Conservation (phyloP, 805 yeast species). For the Ascoidea tarda region DNA sequence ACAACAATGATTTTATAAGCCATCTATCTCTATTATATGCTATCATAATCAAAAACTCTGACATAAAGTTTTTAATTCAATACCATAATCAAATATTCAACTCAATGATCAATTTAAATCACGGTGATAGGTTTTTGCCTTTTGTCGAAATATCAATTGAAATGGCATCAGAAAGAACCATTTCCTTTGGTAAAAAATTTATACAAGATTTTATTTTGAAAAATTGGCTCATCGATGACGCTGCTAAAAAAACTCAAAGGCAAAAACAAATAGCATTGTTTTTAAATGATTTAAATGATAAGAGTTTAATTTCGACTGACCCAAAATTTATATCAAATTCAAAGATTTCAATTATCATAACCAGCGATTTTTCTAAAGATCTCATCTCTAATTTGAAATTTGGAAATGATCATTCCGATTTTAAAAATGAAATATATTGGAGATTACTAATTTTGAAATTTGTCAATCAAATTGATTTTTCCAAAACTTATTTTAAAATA, state of each 20-base stretch:
- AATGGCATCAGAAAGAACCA: conserved; percentile 27
- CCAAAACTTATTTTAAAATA: conserved; percentile 12
- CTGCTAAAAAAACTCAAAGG: conserved; percentile 6
- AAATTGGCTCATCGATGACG: conserved; percentile 18
- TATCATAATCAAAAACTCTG: conserved; percentile 40
- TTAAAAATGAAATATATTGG: conserved; percentile 35
- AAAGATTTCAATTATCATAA: conserved; percentile 9
- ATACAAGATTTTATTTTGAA: conserved; percentile 34
- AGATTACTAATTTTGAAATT: conserved; percentile 28
- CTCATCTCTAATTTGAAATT: conserved; percentile 7
- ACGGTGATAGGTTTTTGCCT: conserved; percentile 27
- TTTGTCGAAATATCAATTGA: conserved; percentile 33
- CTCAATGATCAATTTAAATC: conserved; percentile 29
- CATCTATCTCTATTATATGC: conserved; percentile 32
- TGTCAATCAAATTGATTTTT: conserved; percentile 18
- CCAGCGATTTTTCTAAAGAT: conserved; percentile 8
- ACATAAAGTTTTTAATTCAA: conserved; percentile 5
- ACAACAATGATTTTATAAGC: conserved; percentile 14
- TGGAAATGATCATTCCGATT: conserved; percentile 1
- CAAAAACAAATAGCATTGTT: conserved; percentile 26
- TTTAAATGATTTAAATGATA: conserved; percentile 22
- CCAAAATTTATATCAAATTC: conserved; percentile 9
- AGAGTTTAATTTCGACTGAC: conserved; percentile 10
- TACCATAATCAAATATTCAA: conserved; percentile 20
- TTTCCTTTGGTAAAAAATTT: conserved; percentile 28